Evolutionary conservation across 768 basidiomycete genomes (phyloP).

Genomic region (Auricularia sp.): DNA sequence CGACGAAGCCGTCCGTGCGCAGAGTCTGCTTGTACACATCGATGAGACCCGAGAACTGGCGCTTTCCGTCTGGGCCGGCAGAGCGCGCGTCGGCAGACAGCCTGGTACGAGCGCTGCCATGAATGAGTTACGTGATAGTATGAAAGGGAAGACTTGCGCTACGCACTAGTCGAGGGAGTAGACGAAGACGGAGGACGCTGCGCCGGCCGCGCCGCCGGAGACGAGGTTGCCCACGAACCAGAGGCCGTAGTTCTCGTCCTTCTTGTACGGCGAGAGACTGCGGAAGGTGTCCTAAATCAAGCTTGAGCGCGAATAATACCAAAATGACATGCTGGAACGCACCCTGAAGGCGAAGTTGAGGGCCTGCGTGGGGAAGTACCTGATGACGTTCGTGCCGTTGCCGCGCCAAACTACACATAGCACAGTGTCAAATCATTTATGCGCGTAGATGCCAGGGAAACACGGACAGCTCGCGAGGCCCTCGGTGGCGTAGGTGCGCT

Average conservation of each 20-base stretch:
- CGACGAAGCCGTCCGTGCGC: conserved; percentile 29
- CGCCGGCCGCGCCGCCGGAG: conserved; percentile 35
- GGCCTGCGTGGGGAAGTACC: conserved; percentile 38
- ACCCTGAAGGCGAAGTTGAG: conserved; percentile 36
- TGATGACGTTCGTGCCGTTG: conserved; percentile 32
- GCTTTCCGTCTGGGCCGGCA: conserved; percentile 25
- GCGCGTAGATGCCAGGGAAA: neutral
- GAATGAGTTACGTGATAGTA: too few relatives aligned
- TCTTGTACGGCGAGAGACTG: conserved; percentile 26
- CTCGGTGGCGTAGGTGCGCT: conserved; percentile 24
- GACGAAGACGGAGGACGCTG: conserved; percentile 31
- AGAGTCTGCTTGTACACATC: conserved; percentile 36
- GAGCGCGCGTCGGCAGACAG: conserved; percentile 31
- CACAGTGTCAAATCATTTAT: neutral
- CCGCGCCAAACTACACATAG: conserved; percentile 30
- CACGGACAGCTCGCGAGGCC: conserved; percentile 27
- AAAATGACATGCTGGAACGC: neutral
- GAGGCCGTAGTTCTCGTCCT: conserved; percentile 24
- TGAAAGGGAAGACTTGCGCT: neutral
- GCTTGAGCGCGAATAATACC: neutral
- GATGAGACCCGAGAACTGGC: conserved; percentile 31
- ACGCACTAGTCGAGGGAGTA: conserved; percentile 36
- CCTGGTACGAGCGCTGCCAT: conserved; percentile 29
- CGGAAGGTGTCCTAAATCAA: conserved; percentile 26
- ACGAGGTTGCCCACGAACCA: conserved; percentile 33